Percentiles rank a stretch among this genome's conserved stretches.
Evolutionary conservation across 148 eudicot genomes (phyloP).

Genomic region (Fagopyrum homotropicum): DNA sequence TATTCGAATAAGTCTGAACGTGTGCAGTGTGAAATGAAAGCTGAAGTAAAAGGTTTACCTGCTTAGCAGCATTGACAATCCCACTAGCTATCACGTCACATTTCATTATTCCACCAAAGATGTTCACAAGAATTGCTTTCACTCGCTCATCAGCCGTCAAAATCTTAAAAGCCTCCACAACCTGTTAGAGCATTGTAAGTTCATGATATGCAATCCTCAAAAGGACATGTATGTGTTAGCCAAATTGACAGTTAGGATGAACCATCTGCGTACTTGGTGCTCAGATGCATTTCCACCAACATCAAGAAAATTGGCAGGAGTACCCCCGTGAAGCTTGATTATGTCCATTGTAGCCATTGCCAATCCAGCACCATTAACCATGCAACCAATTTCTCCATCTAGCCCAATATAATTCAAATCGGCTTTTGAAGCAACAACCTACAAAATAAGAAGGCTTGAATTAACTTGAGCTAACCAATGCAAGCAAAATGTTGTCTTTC

Average conservation of each 20-base stretch:
- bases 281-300: slow-evolving; percentile 99
- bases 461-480: not conserved
- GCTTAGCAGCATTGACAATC: slow-evolving; percentile 96
- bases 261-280: slow-evolving; percentile 48
- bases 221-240: not conserved
- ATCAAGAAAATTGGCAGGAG: slow-evolving; percentile 97
- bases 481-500: not conserved
- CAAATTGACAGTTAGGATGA: not conserved
- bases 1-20: not conserved
- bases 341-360: slow-evolving; percentile 99
- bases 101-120: slow-evolving; percentile 99
- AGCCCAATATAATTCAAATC: slow-evolving; percentile 93
- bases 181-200: slow-evolving; percentile 17
- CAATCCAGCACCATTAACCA: slow-evolving; percentile 98
- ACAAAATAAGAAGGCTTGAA: not conserved
- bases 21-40: not conserved
- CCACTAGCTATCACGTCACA: slow-evolving; percentile 98
- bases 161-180: slow-evolving; percentile 86
- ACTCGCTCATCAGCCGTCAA: slow-evolving; percentile 96
- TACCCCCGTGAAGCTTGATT: slow-evolving; percentile 91
- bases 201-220: not conserved
- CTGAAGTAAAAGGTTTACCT: slow-evolving; percentile 25
- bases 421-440: slow-evolving; percentile 95
- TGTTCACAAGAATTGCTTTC: slow-evolving; percentile 91
- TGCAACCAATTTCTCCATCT: slow-evolving; percentile 99